Percentiles rank a stretch among this genome's conserved stretches.
These are phyloP conservation scores for Iris macrosiphon DNA, from an alignment of 106 monocot genomes.

Conservation along the genomic window DNA sequence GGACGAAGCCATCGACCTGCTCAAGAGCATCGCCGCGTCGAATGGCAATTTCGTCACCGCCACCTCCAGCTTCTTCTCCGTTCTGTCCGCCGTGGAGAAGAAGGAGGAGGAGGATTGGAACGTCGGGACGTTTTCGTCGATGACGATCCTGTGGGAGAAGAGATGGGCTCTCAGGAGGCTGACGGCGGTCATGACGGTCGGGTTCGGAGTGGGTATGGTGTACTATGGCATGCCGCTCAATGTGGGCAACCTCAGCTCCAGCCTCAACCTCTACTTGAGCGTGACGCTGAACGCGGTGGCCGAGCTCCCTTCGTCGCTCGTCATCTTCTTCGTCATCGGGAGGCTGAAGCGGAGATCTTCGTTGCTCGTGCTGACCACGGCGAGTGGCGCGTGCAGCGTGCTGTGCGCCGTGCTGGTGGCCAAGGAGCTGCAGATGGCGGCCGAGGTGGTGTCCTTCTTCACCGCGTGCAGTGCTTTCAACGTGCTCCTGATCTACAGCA, in stretches of 20 bases:
- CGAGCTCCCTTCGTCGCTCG: slow-evolving; percentile 61
- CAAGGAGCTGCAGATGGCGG: slow-evolving; percentile 19
- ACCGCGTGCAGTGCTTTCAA: slow-evolving; percentile 52
- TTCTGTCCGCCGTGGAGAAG: slow-evolving; percentile 17
- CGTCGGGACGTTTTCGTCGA: slow-evolving; percentile 25
- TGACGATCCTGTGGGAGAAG: slow-evolving; percentile 35
- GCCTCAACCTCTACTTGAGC: slow-evolving; percentile 58
- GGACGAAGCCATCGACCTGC: slow-evolving; percentile 9
- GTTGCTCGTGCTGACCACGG: slow-evolving; percentile 15
- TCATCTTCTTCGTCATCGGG: slow-evolving; percentile 29
- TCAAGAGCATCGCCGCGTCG: slow-evolving; percentile 24
- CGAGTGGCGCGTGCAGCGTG: slow-evolving; percentile 35
- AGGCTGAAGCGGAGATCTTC: slow-evolving; percentile 30
- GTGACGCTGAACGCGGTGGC: slow-evolving; percentile 60
- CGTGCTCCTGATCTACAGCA: slow-evolving; percentile 29
- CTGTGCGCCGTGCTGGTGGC: slow-evolving; percentile 18
- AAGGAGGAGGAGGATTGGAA: not conserved
- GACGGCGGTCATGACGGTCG: slow-evolving; percentile 38
- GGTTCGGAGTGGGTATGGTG: slow-evolving; percentile 54
- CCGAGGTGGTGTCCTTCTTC: slow-evolving; percentile 62
- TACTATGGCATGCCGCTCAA: slow-evolving; percentile 86
- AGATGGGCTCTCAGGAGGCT: slow-evolving; percentile 55
- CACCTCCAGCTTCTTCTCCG: slow-evolving; percentile 57
- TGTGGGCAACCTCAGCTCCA: slow-evolving; percentile 43
- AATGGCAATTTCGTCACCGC: slow-evolving; percentile 8